These are phyloP conservation scores for Morella rubra DNA, from an alignment of 306 rosid species.

Conservation along the genomic window DNA sequence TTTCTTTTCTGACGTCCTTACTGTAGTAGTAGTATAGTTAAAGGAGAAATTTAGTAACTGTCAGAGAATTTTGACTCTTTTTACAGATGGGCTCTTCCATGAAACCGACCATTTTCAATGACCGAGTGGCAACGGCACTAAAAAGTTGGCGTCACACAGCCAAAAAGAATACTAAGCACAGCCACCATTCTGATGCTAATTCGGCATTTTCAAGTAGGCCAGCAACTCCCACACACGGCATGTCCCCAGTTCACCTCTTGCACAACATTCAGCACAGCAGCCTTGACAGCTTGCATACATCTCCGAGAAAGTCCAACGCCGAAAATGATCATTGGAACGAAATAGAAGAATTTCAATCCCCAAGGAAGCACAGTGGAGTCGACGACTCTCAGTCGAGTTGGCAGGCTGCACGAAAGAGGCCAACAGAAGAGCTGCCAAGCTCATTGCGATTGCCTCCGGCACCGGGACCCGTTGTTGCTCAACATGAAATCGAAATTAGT, in stretches of 20 bases:
- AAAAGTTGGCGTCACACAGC: constrained; percentile 57
- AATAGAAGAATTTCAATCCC: constrained; percentile 42
- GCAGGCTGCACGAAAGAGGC: constrained; percentile 14
- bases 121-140: constrained; percentile 52
- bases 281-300: constrained; percentile 23
- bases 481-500: constrained; percentile 34
- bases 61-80: not conserved
- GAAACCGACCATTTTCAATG: constrained; percentile 66
- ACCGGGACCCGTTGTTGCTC: not conserved
- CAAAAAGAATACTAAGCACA: constrained; percentile 38
- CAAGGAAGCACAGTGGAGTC: constrained; percentile 9
- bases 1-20: not conserved
- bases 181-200: constrained; percentile 35
- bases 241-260: constrained; percentile 70
- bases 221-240: constrained; percentile 48
- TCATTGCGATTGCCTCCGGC: constrained; percentile 25
- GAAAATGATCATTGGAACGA: constrained; percentile 35
- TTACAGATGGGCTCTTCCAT: constrained; percentile 70
- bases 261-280: constrained; percentile 33
- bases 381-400: constrained; percentile 24
- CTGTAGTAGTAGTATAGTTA: not conserved
- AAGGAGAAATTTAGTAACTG: not conserved
- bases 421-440: constrained; percentile 27
- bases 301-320: constrained; percentile 37
- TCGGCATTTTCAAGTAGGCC: constrained; percentile 65